A percentile compares a stretch with the other conserved stretches of the same genome.
phyloP scores from a whole-genome alignment of 1,139 yeast species.

The Yamadazyma taylorii region DNA sequence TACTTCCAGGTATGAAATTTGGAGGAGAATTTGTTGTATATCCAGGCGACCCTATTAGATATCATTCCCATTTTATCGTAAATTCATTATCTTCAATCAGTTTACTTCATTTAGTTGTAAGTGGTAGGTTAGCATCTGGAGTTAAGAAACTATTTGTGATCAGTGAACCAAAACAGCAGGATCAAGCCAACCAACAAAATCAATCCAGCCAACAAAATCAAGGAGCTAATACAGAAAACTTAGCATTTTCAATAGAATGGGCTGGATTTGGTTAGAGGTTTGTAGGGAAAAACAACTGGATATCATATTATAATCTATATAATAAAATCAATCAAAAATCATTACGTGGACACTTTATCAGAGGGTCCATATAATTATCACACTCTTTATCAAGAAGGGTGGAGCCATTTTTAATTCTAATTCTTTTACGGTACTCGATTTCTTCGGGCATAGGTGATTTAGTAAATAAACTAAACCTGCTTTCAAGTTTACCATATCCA shows the following conservation, averaged over 20 bases:
- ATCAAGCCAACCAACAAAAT: too few relatives aligned
- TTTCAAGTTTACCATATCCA: constrained; percentile 45
- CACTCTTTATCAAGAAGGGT: constrained; percentile 25
- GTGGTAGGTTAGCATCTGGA: constrained; percentile 89
- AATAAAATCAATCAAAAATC: not conserved
- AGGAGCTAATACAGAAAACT: constrained; percentile 28
- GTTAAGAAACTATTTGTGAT: constrained; percentile 86
- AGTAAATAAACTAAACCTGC: constrained; percentile 36
- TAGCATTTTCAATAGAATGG: constrained; percentile 71
- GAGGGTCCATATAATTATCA: constrained; percentile 5
- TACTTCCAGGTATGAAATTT: constrained; percentile 86
- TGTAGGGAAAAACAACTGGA: too few relatives aligned
- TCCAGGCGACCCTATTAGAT: constrained; percentile 92
- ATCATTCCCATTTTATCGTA: constrained; percentile 83
- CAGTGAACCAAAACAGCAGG: constrained; percentile 4
- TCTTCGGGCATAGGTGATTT: constrained; percentile 22
- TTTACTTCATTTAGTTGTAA: constrained; percentile 63
- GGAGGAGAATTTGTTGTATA: constrained; percentile 89
- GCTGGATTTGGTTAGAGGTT: constrained; percentile 71
- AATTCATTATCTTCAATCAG: constrained; percentile 49
- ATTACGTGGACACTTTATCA: not conserved
- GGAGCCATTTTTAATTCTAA: constrained; percentile 41
- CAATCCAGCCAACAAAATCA: too few relatives aligned
- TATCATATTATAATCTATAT: too few relatives aligned
- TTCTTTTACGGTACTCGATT: constrained; percentile 37